These are phyloP conservation scores for Colletotrichum tropicicola DNA, from an alignment of 2,329 filamentous ascomycete genomes.

Conservation along the genomic window DNA sequence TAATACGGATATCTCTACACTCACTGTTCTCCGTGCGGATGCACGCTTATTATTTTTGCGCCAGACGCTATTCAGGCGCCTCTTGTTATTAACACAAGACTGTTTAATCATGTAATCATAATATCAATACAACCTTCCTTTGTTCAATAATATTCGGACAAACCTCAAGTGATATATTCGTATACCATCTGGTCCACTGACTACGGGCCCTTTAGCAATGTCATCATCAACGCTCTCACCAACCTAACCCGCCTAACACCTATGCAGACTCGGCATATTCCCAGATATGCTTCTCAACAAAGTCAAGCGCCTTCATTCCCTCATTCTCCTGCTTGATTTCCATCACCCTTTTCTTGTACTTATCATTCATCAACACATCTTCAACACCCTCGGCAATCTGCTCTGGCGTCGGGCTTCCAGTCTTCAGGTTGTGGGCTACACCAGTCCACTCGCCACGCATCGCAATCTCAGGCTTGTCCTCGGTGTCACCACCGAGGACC, in stretches of 20 bases:
- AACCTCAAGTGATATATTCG: too few species aligned
- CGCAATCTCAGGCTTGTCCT: constrained; percentile 52
- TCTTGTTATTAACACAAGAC: not conserved
- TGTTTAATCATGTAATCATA: constrained; percentile 16
- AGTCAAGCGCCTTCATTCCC: constrained; percentile 32
- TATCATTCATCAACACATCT: constrained; percentile 38
- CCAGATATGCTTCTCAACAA: constrained; percentile 30
- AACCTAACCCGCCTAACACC: not conserved
- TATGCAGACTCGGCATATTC: constrained; percentile 10
- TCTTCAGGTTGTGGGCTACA: constrained; percentile 53
- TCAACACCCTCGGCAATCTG: constrained; percentile 41
- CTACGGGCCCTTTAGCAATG: too few species aligned
- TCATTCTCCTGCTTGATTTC: constrained; percentile 45
- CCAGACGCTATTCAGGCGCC: not conserved
- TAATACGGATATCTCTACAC: not conserved
- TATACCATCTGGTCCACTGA: too few species aligned
- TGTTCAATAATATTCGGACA: too few species aligned
- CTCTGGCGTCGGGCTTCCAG: constrained; percentile 39
- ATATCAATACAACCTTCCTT: constrained; percentile 11
- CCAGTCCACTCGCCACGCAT: constrained; percentile 52
- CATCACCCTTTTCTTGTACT: constrained; percentile 41
- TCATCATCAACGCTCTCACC: not conserved
- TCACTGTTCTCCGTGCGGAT: not conserved
- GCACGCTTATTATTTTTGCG: not conserved
- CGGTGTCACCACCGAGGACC: constrained; percentile 52